phyloP scores from a whole-genome alignment of 1,284 basidiomycete species.

The Cystobasidiaceae sp. region DNA sequence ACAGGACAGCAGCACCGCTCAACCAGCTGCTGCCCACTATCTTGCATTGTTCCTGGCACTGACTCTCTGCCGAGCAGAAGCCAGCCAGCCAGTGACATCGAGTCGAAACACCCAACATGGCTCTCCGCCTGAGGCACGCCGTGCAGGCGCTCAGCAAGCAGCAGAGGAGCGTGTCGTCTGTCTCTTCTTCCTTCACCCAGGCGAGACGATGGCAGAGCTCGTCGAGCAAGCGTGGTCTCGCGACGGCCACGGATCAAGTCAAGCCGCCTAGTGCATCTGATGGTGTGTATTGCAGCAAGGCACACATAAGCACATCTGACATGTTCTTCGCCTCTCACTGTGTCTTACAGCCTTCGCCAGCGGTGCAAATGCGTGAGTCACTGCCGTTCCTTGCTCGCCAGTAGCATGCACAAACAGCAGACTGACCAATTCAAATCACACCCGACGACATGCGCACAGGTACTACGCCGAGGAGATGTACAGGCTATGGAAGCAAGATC shows the following conservation, averaged over 20 bases:
- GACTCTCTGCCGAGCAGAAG: too few species aligned
- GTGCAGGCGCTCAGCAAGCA: too few species aligned
- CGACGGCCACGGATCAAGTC: conserved; percentile 25
- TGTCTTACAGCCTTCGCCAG: conserved; percentile 10
- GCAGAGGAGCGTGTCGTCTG: not conserved
- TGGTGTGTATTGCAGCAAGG: not conserved
- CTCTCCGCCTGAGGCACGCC: too few species aligned
- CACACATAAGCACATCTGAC: not conserved
- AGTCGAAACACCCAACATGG: too few species aligned
- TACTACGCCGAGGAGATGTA: conserved; percentile 98
- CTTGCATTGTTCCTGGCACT: too few species aligned
- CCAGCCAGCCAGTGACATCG: too few species aligned
- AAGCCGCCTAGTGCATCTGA: conserved; percentile 12
- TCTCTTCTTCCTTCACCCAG: not conserved
- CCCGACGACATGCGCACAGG: not conserved
- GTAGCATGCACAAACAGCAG: not conserved
- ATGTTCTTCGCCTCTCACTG: not conserved
- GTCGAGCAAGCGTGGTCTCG: conserved; percentile 9
- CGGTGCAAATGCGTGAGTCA: conserved; percentile 11
- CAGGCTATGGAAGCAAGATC: conserved; percentile 73
- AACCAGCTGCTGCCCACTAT: too few species aligned
- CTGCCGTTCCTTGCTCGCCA: not conserved
- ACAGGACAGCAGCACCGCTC: too few species aligned
- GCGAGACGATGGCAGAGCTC: not conserved
- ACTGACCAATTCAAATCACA: not conserved